Evolutionary conservation across 805 yeast species (phyloP).

Genomic region (Tetrapisispora nanseiensis): DNA sequence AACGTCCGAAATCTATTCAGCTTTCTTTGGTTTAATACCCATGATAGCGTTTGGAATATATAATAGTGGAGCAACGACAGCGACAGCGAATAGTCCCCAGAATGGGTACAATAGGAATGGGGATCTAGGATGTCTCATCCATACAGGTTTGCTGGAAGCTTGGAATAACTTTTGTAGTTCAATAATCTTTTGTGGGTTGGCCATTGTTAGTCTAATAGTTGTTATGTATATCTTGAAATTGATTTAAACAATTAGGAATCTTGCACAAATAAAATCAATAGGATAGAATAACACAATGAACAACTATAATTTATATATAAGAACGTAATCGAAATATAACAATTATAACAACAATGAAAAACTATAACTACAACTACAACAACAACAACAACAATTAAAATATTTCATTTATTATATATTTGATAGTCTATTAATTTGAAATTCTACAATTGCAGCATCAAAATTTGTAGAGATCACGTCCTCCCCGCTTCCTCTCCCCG

Average conservation of each 20-base stretch:
- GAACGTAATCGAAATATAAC: too few relatives aligned
- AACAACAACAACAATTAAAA: too few relatives aligned
- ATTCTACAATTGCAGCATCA: too few relatives aligned
- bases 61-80: slow-evolving; percentile 56
- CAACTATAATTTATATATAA: too few relatives aligned
- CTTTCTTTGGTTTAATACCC: slow-evolving; percentile 48
- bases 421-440: too few relatives aligned
- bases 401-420: too few relatives aligned
- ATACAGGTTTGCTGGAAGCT: slow-evolving; percentile 46
- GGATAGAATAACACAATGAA: background rate
- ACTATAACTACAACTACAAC: too few relatives aligned
- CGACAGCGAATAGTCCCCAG: slow-evolving; percentile 60
- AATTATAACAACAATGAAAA: too few relatives aligned
- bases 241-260: too few relatives aligned
- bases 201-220: background rate
- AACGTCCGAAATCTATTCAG: background rate
- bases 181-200: slow-evolving; percentile 35
- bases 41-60: slow-evolving; percentile 63
- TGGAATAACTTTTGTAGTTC: slow-evolving; percentile 53
- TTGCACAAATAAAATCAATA: too few relatives aligned
- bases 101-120: slow-evolving; percentile 68
- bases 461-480: too few relatives aligned
- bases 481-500: too few relatives aligned
- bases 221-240: background rate
- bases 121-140: slow-evolving; percentile 58